Evolutionary conservation across 2,329 filamentous ascomycete genomes (phyloP), one percentile per base, ranked within the genome.

Genomic region (Venturia carpophila): DNA sequence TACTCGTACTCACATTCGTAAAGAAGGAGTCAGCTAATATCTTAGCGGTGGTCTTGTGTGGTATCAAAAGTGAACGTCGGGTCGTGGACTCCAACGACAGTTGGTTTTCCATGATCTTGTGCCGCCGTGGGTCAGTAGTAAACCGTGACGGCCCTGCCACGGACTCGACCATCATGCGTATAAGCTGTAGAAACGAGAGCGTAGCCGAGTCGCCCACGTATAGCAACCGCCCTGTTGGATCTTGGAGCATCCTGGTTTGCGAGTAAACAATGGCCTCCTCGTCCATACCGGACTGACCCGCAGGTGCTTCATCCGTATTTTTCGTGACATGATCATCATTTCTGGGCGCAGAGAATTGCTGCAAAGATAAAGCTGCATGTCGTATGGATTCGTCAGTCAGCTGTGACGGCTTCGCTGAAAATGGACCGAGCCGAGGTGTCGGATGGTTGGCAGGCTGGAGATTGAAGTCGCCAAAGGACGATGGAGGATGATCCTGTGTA

Each of bases 201-300:
- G 83, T 83, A 0, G 84, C 84, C 1, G 85, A 84, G 68, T 87
- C 83, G n/a, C 85, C 85, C 67, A 87, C 78, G 67, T 86, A 87
- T 30, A 85, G 75, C 42, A 86, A 74, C 69, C 83, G 78, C 11
- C 84, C 83, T 0, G 80, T 83, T 13, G 79, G 79, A 70, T 87
- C 84, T 69, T 84, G 79, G 47, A 87, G 74, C 82, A 87, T 84
- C 67, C 83, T 78, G 39, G 80, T 79, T 67, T 83, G 78, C 11
- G 80, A 79, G 67, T 81, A 80, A 34, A 85, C 77, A 34, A 82
- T 79, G 4, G 82, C 79, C 69, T 86, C 84, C 67, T 65, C 58
- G 39, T 65, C 55, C 27, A 42, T 34, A 21, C 5, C 41, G n/a
- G 64, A 39, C 34, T 47, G 39, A 7, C 41, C 34, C 4, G 41